Evolutionary conservation across 1,284 basidiomycete genomes (phyloP), one percentile per base, ranked within the genome.

Genomic region (Heterobasidion annosum): DNA sequence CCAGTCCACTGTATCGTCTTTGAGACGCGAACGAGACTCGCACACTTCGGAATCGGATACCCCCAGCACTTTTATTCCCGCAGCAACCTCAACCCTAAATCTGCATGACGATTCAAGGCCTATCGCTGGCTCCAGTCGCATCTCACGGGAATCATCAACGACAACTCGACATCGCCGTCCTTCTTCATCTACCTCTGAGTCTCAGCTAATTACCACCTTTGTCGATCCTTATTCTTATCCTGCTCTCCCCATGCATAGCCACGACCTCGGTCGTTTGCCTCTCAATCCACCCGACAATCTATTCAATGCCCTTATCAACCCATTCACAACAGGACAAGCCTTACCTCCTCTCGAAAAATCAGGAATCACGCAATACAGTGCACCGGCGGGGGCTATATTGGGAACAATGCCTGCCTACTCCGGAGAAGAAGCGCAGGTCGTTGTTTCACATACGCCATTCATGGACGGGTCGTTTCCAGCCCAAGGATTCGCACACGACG

Each of bases 11-110:
- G 46, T 58, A 2, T 61, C 71, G 0, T 73, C 64, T 54, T 75
- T 79, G 58, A 88, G 88, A 58, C 81, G 85, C 15, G 82, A 82
- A 37, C 73, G 83, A 34, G 81, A 81, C 54, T 67, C 74, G 1
- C 81, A 83, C 55, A 76, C 72, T 53, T 62, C 67, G 2, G 25
- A 25, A 25, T 25, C 25, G 25, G 25, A 25, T 25, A 10, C n/a
- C 37, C 12, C 37, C 37, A 10, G 7, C 37, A 40, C 25, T 25
- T 25, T 25, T 25, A 40, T 10, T 40, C 37, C 37, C 37, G 6
- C 37, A 40, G 37, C 37, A 25, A 56, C 55, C 32, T 59, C 64
- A 34, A 48, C 25, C 25, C 4, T 5, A 4, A 25, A 5, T 25
- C 25, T 25, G 25, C 25, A 25, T 25, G 25, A 25, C 8, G 19